A percentile compares a stretch with the other conserved stretches of the same genome.
phyloP scores from a whole-genome alignment of 108 stramenopile species.

The Seminavis robusta region DNA sequence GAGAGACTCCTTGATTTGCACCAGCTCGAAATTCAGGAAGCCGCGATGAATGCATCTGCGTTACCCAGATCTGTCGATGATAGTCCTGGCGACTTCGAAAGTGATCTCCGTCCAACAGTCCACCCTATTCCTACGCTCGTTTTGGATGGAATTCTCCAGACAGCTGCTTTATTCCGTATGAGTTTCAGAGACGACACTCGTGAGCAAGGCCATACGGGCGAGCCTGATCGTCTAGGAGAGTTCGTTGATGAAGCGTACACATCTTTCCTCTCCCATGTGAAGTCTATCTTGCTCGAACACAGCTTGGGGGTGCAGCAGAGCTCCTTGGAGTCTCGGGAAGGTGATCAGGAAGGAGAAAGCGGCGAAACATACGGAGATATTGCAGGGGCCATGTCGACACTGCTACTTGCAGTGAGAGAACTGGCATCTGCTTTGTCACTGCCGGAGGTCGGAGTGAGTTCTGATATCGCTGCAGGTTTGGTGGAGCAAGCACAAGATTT shows the following conservation, averaged over 20 bases:
- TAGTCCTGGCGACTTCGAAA: too few relatives aligned
- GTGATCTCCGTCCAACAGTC: neutral
- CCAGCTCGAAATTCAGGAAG: constrained; percentile 48
- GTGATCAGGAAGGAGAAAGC: constrained; percentile 53
- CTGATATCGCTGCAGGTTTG: constrained; percentile 51
- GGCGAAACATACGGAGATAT: constrained; percentile 58
- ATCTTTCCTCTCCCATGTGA: constrained; percentile 61
- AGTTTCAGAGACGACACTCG: constrained; percentile 31
- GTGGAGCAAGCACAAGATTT: constrained; percentile 70
- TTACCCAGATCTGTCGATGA: too few relatives aligned
- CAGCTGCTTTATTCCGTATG: constrained; percentile 59
- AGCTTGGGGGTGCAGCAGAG: neutral
- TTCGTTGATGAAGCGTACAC: constrained; percentile 62
- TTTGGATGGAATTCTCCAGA: constrained; percentile 73
- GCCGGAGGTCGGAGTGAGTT: constrained; percentile 63
- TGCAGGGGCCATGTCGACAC: constrained; percentile 45
- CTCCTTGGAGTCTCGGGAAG: constrained; percentile 19
- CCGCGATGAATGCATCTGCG: neutral
- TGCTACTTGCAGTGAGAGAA: constrained; percentile 66
- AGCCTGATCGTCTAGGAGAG: constrained; percentile 29
- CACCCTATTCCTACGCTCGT: constrained; percentile 50
- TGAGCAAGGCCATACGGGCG: neutral
- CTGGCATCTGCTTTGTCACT: constrained; percentile 68
- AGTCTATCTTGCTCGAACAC: constrained; percentile 11
- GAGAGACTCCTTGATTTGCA: constrained; percentile 56